Percentiles rank a stretch among this genome's conserved stretches.
These are phyloP conservation scores for Zygosaccharomyces pseudorouxii DNA, from an alignment of 805 yeast species.

Conservation along the genomic window DNA sequence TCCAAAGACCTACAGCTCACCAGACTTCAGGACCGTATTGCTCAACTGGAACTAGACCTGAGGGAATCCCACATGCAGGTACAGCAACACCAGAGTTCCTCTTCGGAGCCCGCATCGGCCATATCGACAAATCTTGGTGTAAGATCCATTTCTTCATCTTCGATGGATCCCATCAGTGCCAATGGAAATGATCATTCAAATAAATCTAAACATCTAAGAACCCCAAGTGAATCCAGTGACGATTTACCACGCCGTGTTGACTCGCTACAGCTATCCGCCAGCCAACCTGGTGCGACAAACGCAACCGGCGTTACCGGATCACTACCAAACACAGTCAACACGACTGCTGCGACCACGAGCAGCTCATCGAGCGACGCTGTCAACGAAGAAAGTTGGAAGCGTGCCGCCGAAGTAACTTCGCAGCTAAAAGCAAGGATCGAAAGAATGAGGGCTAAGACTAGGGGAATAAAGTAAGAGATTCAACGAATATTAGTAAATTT, in stretches of 20 bases:
- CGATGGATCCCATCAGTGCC: slow-evolving; percentile 15
- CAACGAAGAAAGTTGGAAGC: slow-evolving; percentile 73
- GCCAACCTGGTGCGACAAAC: background rate
- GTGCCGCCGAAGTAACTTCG: slow-evolving; percentile 85
- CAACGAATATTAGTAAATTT: background rate
- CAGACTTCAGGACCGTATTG: slow-evolving; percentile 21
- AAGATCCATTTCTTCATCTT: slow-evolving; percentile 18
- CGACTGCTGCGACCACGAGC: background rate
- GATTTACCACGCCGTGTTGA: slow-evolving; percentile 31
- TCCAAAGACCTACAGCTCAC: slow-evolving; percentile 23
- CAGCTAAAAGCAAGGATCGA: slow-evolving; percentile 84
- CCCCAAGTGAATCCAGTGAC: slow-evolving; percentile 28
- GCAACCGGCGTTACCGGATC: background rate
- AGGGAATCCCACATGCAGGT: slow-evolving; percentile 7
- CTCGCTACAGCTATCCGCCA: slow-evolving; percentile 20
- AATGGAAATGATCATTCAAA: background rate
- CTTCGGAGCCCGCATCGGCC: slow-evolving; percentile 14
- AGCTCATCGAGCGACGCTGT: slow-evolving; percentile 27
- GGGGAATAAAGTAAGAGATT: slow-evolving; percentile 17
- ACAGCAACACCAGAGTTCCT: slow-evolving; percentile 11
- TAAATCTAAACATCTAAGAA: slow-evolving; percentile 11
- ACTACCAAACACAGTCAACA: background rate
- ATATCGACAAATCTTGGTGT: slow-evolving; percentile 19
- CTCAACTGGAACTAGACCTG: slow-evolving; percentile 12
- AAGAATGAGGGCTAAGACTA: slow-evolving; percentile 70